Evolutionary conservation across 768 basidiomycete genomes (phyloP).

Genomic region (Kwoniella sp.): DNA sequence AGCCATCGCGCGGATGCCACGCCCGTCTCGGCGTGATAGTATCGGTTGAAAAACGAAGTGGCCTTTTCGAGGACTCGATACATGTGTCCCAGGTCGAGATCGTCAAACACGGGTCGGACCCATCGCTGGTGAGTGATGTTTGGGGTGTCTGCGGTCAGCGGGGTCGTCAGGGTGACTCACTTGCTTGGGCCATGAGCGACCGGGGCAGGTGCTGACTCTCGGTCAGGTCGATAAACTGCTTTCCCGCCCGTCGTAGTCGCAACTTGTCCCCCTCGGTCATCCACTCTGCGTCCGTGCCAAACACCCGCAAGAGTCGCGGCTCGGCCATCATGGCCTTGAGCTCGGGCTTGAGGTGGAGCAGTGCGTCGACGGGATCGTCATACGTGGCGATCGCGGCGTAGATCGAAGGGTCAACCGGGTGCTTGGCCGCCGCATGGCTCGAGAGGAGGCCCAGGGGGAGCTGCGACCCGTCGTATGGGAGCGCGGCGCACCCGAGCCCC

Average conservation of each 20-base stretch:
- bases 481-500: no score
- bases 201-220: constrained; percentile 9
- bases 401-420: constrained; percentile 12
- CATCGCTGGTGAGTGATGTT: constrained; percentile 20
- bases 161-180: not conserved
- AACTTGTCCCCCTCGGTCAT: constrained; percentile 35
- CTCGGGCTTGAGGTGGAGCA: constrained; percentile 16
- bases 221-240: constrained; percentile 31
- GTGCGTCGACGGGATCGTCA: constrained; percentile 22
- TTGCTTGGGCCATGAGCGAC: constrained; percentile 1
- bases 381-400: not conserved
- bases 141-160: constrained; percentile 17
- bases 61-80: constrained; percentile 15
- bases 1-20: constrained; percentile 21
- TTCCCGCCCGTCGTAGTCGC: constrained; percentile 18
- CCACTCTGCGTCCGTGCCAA: constrained; percentile 18
- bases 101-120: constrained; percentile 17
- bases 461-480: no score
- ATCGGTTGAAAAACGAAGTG: constrained; percentile 29
- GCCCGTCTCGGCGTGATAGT: constrained; percentile 22
- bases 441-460: constrained; percentile 10
- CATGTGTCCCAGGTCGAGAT: constrained; percentile 20
- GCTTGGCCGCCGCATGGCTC: not conserved
- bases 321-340: constrained; percentile 13
- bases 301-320: constrained; percentile 15